Evolutionary conservation across 306 rosid species (phyloP), one percentile per base, ranked within the genome.

Genomic region (Benincasa hispida): DNA sequence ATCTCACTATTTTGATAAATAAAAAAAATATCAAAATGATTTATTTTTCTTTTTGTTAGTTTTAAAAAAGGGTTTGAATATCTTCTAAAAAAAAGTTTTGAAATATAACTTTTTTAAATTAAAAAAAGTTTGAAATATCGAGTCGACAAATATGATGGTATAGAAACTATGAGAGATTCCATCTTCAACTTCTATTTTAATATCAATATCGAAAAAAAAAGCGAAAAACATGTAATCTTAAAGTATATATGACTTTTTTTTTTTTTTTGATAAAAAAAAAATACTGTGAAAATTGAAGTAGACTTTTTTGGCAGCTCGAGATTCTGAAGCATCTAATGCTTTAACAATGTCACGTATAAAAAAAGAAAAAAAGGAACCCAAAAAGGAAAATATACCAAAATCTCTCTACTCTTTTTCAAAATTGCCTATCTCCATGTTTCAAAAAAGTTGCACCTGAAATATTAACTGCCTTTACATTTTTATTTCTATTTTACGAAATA

Each of bases 311-410:
- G 51, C 10, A 22, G 74, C 32, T 39, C 41, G 74, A 67, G 74
- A 41, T 69, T 68, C 35, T 22, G 13, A 68, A 42, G 75, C 55
- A 67, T 67, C 51, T 5, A 13, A 39, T 67, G 74, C 74, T 67
- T n/a, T 67, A 39, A 21, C 54, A 39, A 67, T 67, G 74, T 37
- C 74, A 41, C 27, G 10, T 14, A 13, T 24, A 41, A 19, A 1
- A 41, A 69, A 39, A 69, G 27, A 68, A 2, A 68, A 6, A 67
- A 68, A 21, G 39, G 30, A 37, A n/a, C 37, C 3, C 0, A 30
- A 61, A 61, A 61, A 65, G 39, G 30, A 39, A 68, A 68, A 68
- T 42, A 68, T 68, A 69, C 75, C 75, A 39, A 67, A 67, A 39
- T 67, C 72, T 28, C n/a, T 28, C 1, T 12, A 12, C 19, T 25